phyloP scores from a whole-genome alignment of 192 early-diverging fungal genomes.

The Podila horticola region DNA sequence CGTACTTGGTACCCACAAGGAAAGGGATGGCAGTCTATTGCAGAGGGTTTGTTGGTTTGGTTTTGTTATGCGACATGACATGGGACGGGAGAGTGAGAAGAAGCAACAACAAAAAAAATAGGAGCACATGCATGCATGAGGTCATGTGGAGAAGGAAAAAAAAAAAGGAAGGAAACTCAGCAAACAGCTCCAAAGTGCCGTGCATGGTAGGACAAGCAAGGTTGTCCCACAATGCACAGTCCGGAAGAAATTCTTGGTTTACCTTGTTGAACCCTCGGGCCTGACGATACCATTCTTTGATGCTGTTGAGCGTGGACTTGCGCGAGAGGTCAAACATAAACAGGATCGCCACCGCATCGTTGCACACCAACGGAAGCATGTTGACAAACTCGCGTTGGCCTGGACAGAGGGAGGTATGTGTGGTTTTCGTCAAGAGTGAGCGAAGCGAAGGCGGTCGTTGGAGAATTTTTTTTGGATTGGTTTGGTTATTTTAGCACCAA shows the following conservation, averaged over 20 bases:
- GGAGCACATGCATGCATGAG: not conserved
- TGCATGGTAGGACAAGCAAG: not conserved
- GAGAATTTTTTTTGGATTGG: not conserved
- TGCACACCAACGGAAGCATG: slow-evolving; percentile 97
- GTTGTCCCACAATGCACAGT: not conserved
- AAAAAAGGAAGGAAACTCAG: too few species aligned
- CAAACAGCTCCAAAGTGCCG: not conserved
- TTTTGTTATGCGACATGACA: too few species aligned
- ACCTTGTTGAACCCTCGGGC: slow-evolving; percentile 95
- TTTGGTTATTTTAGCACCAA: not conserved
- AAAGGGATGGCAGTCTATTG: slow-evolving; percentile 90
- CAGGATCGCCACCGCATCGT: slow-evolving; percentile 93
- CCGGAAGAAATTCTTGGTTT: not conserved
- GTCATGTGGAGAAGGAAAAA: not conserved
- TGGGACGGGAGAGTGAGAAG: not conserved
- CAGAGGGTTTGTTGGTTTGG: not conserved
- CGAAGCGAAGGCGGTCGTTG: slow-evolving; percentile 8
- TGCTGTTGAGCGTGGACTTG: slow-evolving; percentile 90
- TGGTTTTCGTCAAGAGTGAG: not conserved
- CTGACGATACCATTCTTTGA: slow-evolving; percentile 98
- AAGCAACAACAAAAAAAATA: not conserved
- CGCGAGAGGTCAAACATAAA: slow-evolving; percentile 97
- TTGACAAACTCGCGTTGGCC: slow-evolving; percentile 97
- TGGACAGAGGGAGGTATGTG: slow-evolving; percentile 37
- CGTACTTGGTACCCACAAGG: slow-evolving; percentile 96